Conservation (phyloP, 768 basidiomycete genomes). For the Harrya chromipes region DNA sequence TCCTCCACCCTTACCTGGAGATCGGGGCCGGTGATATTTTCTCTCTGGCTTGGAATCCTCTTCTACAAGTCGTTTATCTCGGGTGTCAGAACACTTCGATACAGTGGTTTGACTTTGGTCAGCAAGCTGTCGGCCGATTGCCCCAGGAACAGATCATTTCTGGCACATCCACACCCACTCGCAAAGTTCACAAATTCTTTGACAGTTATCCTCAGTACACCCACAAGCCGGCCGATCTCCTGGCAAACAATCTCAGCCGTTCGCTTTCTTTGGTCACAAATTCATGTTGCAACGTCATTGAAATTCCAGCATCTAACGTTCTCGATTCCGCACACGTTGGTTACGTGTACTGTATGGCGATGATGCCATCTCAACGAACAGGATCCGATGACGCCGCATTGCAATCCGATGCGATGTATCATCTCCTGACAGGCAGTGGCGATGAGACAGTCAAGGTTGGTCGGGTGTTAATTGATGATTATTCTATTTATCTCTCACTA, state of each 20-base stretch:
- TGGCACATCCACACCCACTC: constrained; percentile 37
- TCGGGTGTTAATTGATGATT: background rate
- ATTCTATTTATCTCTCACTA: constrained; percentile 23
- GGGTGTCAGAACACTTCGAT: constrained; percentile 93
- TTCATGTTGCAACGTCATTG: constrained; percentile 29
- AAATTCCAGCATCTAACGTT: constrained; percentile 66
- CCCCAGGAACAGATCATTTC: constrained; percentile 16
- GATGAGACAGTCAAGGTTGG: constrained; percentile 85
- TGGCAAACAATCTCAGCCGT: constrained; percentile 52
- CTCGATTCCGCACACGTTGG: constrained; percentile 91
- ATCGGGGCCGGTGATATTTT: constrained; percentile 85
- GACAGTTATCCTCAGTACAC: constrained; percentile 81
- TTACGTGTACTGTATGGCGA: constrained; percentile 83
- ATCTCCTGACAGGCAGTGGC: constrained; percentile 83
- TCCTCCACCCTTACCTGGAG: constrained; percentile 76
- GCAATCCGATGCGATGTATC: constrained; percentile 28
- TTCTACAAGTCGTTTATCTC: constrained; percentile 69
- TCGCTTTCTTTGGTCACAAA: constrained; percentile 35
- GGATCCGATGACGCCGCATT: constrained; percentile 32
- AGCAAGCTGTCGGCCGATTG: background rate
- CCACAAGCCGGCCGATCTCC: constrained; percentile 62
- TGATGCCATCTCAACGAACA: constrained; percentile 40
- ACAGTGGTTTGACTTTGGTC: constrained; percentile 75
- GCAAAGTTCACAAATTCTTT: constrained; percentile 84
- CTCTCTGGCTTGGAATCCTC: constrained; percentile 74